These are phyloP conservation scores for Xylaria nigripes DNA, from an alignment of 495 filamentous ascomycete species.

Conservation along the genomic window DNA sequence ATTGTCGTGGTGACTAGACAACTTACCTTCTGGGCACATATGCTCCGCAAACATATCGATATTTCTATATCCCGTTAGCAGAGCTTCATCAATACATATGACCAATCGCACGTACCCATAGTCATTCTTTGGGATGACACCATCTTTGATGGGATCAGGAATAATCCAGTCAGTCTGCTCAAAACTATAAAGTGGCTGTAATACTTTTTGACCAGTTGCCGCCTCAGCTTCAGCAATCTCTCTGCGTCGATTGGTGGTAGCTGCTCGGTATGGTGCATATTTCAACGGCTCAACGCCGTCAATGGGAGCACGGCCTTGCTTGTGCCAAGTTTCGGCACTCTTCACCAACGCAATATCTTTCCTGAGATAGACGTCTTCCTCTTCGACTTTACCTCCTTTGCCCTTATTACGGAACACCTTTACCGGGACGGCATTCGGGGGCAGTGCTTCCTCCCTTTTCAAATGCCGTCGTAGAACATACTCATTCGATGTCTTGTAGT, in stretches of 20 bases:
- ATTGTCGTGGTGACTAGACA: slow-evolving; percentile 11
- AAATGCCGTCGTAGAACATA: slow-evolving; percentile 83
- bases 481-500: slow-evolving; percentile 76
- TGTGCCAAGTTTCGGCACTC: slow-evolving; percentile 94
- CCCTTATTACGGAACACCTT: slow-evolving; percentile 63
- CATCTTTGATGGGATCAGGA: slow-evolving; percentile 71
- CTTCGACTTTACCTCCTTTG: slow-evolving; percentile 54
- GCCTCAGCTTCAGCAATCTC: slow-evolving; percentile 79
- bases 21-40: slow-evolving; percentile 68
- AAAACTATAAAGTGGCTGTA: slow-evolving; percentile 75
- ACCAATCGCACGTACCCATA: slow-evolving; percentile 49
- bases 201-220: slow-evolving; percentile 68
- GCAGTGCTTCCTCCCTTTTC: slow-evolving; percentile 83
- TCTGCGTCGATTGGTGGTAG: slow-evolving; percentile 78
- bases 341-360: slow-evolving; percentile 77
- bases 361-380: slow-evolving; percentile 74
- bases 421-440: slow-evolving; percentile 58
- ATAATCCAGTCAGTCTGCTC: slow-evolving; percentile 94
- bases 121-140: slow-evolving; percentile 84
- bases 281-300: slow-evolving; percentile 70
- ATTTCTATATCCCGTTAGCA: slow-evolving; percentile 41
- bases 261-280: slow-evolving; percentile 78
- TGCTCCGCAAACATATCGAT: slow-evolving; percentile 91
- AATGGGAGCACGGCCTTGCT: slow-evolving; percentile 75
- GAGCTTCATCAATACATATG: neutral